Conservation (phyloP, 2,329 filamentous ascomycete species). For the Colletotrichum truncatum region DNA sequence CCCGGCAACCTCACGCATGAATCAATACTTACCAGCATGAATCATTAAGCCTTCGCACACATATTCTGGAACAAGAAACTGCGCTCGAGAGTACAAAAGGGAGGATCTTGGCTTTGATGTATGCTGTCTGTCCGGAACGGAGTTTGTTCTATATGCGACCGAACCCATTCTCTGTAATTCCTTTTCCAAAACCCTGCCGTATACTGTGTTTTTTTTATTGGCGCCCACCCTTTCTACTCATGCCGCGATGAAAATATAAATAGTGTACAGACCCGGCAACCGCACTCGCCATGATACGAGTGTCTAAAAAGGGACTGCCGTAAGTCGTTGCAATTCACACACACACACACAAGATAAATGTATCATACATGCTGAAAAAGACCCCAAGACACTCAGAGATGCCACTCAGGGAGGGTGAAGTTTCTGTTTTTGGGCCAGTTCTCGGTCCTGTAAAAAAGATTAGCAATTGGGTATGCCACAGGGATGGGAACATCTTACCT, state of each 20-base stretch:
- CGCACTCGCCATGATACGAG: neutral
- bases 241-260: constrained; percentile 2
- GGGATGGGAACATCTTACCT: constrained; percentile 42
- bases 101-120: constrained; percentile 3
- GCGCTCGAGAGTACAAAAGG: no score
- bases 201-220: constrained; percentile 15
- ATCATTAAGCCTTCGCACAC: no score
- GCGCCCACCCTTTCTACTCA: constrained; percentile 16
- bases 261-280: constrained; percentile 11
- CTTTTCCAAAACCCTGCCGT: neutral
- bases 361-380: constrained; percentile 5
- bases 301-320: neutral
- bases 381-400: constrained; percentile 38
- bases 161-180: neutral
- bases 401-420: constrained; percentile 53
- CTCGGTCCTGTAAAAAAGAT: constrained; percentile 41
- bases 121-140: constrained; percentile 2
- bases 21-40: no score
- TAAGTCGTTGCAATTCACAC: neutral
- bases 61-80: no score
- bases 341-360: neutral
- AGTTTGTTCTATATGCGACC: constrained; percentile 13
- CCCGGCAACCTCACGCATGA: no score
- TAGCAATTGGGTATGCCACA: constrained; percentile 18
- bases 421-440: constrained; percentile 51